Evolutionary conservation across 352 stramenopile genomes (phyloP), one percentile per base, ranked within the genome.

Genomic region (Globisporangium cylindrosporum): DNA sequence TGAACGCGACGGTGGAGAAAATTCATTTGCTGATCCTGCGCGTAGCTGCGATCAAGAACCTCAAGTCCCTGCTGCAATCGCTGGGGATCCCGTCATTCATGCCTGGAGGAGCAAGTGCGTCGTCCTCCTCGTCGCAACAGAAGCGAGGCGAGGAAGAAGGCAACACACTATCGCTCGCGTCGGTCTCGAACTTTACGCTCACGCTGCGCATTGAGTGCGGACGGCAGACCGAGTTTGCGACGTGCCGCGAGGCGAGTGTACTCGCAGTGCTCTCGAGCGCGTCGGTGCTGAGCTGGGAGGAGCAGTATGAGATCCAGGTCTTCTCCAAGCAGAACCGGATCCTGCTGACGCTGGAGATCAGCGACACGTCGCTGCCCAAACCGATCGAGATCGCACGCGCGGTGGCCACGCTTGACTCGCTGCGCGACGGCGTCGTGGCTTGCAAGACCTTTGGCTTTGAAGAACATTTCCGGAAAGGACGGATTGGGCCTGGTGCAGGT

Each of bases 251-350:
- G 61, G 68, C 56, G 4, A 77, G 66, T 9, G 75, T 89, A 1
- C 46, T 81, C 1, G 67, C 77, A 4, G 67, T 79, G 1, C 51
- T 89, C 38, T 56, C 74, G 15, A 67, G 67, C 0, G 67, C 61
- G 3, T 78, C 73, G 0, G 66, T 73, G 1, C 66, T 90, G 9
- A 80, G 80, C 25, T 92, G 81, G 81, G 81, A 89, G 29, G 80
- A 92, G 58, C 81, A 88, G 43, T 92, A 88, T 46, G 80, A 92
- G 66, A 56, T 92, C 15, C 74, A 74, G n/a, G 68, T 90, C 14
- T 64, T 71, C 1, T 64, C 74, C 0, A 71, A 82, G 41, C 61
- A 69, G 1, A 62, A 71, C 0, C 63, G 69, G 69, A 55, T 92
- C 12, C 20, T 92, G 0, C 25, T 90, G 4, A 81, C 73, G n/a